Evolutionary conservation across 805 yeast genomes (phyloP), one percentile per base, ranked within the genome.

Genomic region (Metschnikowia drakensbergensis): DNA sequence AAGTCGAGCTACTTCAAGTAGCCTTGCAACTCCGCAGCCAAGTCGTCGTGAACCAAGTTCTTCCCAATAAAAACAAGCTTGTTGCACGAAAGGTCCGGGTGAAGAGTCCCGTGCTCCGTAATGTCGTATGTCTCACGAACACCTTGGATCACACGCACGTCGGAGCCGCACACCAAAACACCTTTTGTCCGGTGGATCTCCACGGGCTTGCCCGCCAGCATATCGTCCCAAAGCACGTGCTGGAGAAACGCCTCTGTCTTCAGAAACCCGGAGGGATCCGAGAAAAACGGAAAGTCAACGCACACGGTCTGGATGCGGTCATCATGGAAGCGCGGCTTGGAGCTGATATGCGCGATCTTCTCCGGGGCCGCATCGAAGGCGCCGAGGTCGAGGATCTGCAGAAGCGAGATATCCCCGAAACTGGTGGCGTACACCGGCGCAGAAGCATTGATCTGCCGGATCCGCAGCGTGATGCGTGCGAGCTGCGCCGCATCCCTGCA

Each of bases 91-190:
- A 71, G 62, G 0, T 69, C 75, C 11, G 68, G 70, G 4, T 74
- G 71, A 38, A 63, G 58, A 13, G 51, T 45, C 2, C 69, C 71
- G 5, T 70, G 71, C 10, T 79, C 82, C 3, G 84, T 74, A 3
- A 88, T 72, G 53, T 94, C 99, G 65, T 89, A 94, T 0, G 96
- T 89, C 47, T 90, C 94, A 51, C 98, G 75, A 0, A 94, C 99
- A 9, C 96, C 98, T 64, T 94, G 99, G 8, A 94, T 68, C 6
- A 90, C 86, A 54, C 79, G 75, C 23, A 76, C 81, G 6, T 63
- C 65, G 6, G 65, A 60, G 3, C 51, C 55, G 37, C 40, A 41
- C 52, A 83, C 76, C 6, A 90, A 54, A 7, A 88, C 64, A 1
- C 97, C 98, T 62, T 94, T 94, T 2, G 86, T 70, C 53, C 98